phyloP scores from a whole-genome alignment of 169 alveolate genomes.

The Plasmodium knowlesi region DNA sequence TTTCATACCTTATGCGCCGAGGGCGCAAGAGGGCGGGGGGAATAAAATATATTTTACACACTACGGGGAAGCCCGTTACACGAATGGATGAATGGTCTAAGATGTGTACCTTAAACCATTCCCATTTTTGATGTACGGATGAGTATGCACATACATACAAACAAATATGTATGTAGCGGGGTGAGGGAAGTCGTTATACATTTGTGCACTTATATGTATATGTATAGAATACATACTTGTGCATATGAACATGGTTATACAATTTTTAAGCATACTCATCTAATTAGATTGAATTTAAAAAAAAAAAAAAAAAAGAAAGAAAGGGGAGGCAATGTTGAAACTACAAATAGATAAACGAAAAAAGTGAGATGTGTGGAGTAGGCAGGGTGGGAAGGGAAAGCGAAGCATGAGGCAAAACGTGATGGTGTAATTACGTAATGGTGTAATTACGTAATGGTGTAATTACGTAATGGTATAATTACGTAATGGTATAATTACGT shows the following conservation, averaged over 20 bases:
- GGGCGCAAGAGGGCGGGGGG: neutral
- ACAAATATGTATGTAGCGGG: neutral
- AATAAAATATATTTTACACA: conserved; percentile 2
- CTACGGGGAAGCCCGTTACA: neutral
- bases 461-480: too few species aligned
- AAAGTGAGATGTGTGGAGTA: conserved; percentile 12
- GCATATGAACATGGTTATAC: conserved; percentile 11
- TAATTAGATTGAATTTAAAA: conserved; percentile 53
- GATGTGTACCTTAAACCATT: neutral
- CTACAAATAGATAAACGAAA: conserved; percentile 68
- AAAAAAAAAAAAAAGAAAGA: conserved; percentile 16
- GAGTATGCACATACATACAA: neutral
- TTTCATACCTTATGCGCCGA: conserved; percentile 14
- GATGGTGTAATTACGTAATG: neutral
- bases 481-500: too few species aligned
- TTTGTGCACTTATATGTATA: conserved; percentile 3
- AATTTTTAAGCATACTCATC: conserved; percentile 50
- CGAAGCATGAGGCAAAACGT: neutral
- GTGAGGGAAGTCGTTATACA: neutral
- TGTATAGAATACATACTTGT: conserved; percentile 12
- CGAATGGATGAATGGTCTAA: neutral
- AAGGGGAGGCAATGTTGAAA: conserved; percentile 6
- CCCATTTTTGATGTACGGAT: neutral
- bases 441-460: too few species aligned
- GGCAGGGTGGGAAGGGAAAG: neutral